These are phyloP conservation scores for Pyrenochaeta sp. DNA, from an alignment of 2,329 filamentous ascomycete genomes.

Conservation along the genomic window DNA sequence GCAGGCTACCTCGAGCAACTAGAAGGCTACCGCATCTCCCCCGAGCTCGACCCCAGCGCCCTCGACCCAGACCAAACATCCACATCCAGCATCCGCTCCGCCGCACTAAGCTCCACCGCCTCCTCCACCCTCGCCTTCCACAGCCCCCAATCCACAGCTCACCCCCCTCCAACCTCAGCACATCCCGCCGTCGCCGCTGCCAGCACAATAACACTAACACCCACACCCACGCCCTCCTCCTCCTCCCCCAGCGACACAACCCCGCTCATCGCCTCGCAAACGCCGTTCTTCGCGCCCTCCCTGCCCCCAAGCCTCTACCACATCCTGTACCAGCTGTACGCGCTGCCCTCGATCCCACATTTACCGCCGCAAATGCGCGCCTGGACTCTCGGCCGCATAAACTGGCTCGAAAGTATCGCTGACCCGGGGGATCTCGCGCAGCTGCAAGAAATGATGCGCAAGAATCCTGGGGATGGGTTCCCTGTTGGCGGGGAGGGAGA, in stretches of 20 bases:
- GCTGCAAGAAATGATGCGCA: conserved; percentile 16
- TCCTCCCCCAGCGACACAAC: neutral
- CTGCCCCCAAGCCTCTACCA: conserved; percentile 23
- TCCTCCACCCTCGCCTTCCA: too few species aligned
- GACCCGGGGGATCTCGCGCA: conserved; percentile 19
- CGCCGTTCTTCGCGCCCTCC: neutral
- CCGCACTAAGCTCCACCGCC: neutral
- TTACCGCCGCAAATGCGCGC: conserved; percentile 17
- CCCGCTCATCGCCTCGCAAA: neutral
- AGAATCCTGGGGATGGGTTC: conserved; percentile 13
- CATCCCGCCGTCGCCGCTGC: too few species aligned
- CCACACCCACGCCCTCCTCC: neutral
- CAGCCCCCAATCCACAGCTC: too few species aligned
- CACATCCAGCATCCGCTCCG: neutral
- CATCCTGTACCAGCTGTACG: conserved; percentile 29
- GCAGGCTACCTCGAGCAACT: conserved; percentile 21
- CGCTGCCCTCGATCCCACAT: conserved; percentile 11
- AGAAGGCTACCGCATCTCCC: neutral
- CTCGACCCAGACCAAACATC: too few species aligned
- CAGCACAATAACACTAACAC: too few species aligned
- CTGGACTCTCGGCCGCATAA: conserved; percentile 25
- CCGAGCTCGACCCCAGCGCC: neutral
- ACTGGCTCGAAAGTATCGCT: conserved; percentile 20
- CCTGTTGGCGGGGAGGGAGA: conserved; percentile 5
- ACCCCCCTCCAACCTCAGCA: too few species aligned